Base-by-base conservation (phyloP, 257 asterid genomes). In the Rauvolfia tetraphylla region DNA sequence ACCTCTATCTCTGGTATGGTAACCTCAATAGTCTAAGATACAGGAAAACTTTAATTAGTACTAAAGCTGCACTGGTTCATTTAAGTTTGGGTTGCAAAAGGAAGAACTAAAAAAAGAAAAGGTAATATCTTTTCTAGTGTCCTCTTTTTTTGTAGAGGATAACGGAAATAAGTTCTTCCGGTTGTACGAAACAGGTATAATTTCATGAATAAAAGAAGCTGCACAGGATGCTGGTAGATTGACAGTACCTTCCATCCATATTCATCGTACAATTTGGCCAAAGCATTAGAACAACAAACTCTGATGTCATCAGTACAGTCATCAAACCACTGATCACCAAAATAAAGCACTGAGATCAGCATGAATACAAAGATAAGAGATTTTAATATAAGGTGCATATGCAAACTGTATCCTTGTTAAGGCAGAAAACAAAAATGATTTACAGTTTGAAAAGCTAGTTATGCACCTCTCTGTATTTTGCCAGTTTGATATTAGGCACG, bases 1-100 rank as follows among this genome's bases (percentile, higher is more conserved):
- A 23, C 95, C 84, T 94, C 98, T 54, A 94, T 86, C 69, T 92
- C 97, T 8, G 98, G 98, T 38, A 94, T 11, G 9, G 97, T 94
- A 79, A 92, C 95, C 62, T 94, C 90, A 62, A 89, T 76, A 7
- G 89, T 89, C 98, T 94, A 75, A 6, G 63, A 41, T 73, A 34
- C 68, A 75, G 34, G 33, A 10, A 38, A 9, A 7, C 5, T 59
- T 58, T 23, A 27, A 27, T n/a, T 53, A 38, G 51, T 38, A 41
- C 51, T 59, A 57, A 27, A 54, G 12, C n/a, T 13, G 36, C 3
- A 8, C 13, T 13, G 22, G 18, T 27, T 34, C n/a, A 62, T 22
- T 41, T 44, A 31, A 23, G 9, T 65, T 25, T 33, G 71, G 41
- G 9, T 63, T 7, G 25, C 8, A 63, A 63, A 6, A 23, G 3